Evolutionary conservation across 2,329 filamentous ascomycete genomes (phyloP), one percentile per base, ranked within the genome.

Genomic region (Cytospora schulzeri): DNA sequence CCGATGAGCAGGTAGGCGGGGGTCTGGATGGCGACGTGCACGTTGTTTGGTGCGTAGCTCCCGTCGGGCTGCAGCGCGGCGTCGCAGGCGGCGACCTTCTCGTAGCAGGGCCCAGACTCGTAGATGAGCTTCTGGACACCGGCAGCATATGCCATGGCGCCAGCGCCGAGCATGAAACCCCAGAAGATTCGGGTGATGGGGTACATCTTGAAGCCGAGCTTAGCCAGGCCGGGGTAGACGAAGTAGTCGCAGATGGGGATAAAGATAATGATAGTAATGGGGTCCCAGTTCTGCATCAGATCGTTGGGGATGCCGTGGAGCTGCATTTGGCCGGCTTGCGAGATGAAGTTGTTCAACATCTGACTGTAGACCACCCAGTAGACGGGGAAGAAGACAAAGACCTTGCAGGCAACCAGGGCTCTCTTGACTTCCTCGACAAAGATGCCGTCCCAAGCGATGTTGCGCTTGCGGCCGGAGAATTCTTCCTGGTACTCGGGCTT

Each of bases 341-440:
- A 87, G 69, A 88, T 85, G 69, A 89, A 83, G 77, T 89, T 91
- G 74, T 80, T 84, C 22, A 65, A 55, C 63, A 66, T 67, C 71
- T 91, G 89, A 58, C 83, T 83, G 76, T 90, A 91, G 67, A 85
- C 84, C 29, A 91, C 80, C 85, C 86, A 90, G 78, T 86, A 90
- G 69, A 88, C 80, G 38, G 87, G 86, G 17, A 68, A 87, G 72
- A 88, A 88, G 67, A 82, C 72, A 67, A 92, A 91, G 62, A 91
- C 88, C 70, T 88, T 87, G 80, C 89, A 92, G 19, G 89, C 90
- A 83, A 90, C 73, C 7, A 83, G 73, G 1, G 79, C 72, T 80
- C 88, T 87, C 78, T 89, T 89, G 57, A 92, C 78, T 72, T 92
- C 90, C 3, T 91, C 88, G 57, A 92, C 79, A 69, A 92, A 92